phyloP scores from a whole-genome alignment of 73 alveolate species.

The Blepharisma japonicum region DNA sequence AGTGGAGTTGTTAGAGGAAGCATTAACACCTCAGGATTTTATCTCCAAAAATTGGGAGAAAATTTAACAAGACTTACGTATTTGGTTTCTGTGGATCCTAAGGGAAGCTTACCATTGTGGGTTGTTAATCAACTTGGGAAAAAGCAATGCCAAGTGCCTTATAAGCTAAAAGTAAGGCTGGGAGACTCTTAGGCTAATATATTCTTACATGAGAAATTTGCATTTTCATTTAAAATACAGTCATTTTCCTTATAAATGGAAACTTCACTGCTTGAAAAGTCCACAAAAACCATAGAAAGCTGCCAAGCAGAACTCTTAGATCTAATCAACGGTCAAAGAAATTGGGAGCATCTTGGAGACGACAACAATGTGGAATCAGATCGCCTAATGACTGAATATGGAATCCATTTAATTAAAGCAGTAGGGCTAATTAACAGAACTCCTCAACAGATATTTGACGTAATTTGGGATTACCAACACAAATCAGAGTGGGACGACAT shows the following conservation, averaged over 20 bases:
- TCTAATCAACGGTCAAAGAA: neutral
- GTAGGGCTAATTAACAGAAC: neutral
- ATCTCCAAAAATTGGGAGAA: neutral
- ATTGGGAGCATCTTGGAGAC: conserved; percentile 10
- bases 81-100: conserved; percentile 19
- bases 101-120: neutral
- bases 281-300: neutral
- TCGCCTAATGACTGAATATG: neutral
- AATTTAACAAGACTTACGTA: neutral
- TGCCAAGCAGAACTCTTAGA: neutral
- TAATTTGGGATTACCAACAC: conserved; percentile 2
- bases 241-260: too few species aligned
- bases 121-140: conserved; percentile 21
- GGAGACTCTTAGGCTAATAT: neutral
- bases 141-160: neutral
- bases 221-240: too few species aligned
- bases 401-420: neutral
- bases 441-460: neutral
- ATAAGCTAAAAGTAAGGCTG: neutral
- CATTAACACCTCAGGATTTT: neutral
- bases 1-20: conserved; percentile 18
- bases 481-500: neutral
- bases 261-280: too few species aligned
- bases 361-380: neutral
- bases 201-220: too few species aligned